phyloP scores from a whole-genome alignment of 2,329 filamentous ascomycete species.

The Emericellopsis cladophorae region DNA sequence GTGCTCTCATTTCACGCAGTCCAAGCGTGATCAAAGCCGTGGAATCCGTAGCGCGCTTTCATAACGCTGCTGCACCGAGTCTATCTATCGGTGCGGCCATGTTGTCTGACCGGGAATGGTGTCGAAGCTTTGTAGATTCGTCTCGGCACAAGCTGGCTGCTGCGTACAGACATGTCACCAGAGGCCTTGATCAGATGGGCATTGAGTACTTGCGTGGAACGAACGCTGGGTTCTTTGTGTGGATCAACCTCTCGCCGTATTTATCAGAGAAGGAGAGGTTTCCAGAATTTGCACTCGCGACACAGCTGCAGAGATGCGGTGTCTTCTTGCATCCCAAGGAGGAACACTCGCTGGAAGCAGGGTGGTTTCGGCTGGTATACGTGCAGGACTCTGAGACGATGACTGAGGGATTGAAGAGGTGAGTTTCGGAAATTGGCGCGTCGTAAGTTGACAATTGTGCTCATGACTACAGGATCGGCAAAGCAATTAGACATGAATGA shows the following conservation, averaged over 20 bases:
- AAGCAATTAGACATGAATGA: no score
- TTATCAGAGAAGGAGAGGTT: slow-evolving; percentile 20
- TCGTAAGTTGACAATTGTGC: no score
- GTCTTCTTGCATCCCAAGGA: slow-evolving; percentile 37
- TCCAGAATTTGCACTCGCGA: slow-evolving; percentile 29
- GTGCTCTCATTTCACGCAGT: slow-evolving; percentile 29
- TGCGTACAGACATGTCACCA: slow-evolving; percentile 24
- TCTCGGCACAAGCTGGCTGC: slow-evolving; percentile 25
- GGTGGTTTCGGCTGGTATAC: slow-evolving; percentile 43
- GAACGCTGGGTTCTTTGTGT: slow-evolving; percentile 48
- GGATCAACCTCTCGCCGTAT: slow-evolving; percentile 33
- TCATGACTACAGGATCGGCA: no score
- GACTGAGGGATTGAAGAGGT: slow-evolving; percentile 23
- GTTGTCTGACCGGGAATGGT: slow-evolving; percentile 31
- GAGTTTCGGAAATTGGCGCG: background rate
- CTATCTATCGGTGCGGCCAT: slow-evolving; percentile 29
- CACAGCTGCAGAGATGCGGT: slow-evolving; percentile 28
- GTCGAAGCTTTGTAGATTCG: slow-evolving; percentile 25
- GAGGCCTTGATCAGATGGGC: slow-evolving; percentile 22
- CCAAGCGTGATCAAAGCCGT: slow-evolving; percentile 18
- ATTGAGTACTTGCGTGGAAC: slow-evolving; percentile 28
- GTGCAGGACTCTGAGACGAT: slow-evolving; percentile 22
- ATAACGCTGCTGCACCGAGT: slow-evolving; percentile 30
- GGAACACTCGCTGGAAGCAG: slow-evolving; percentile 29
- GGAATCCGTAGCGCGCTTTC: slow-evolving; percentile 27